Evolutionary conservation across 805 yeast species (phyloP).

Genomic region (Starmerella apicola): DNA sequence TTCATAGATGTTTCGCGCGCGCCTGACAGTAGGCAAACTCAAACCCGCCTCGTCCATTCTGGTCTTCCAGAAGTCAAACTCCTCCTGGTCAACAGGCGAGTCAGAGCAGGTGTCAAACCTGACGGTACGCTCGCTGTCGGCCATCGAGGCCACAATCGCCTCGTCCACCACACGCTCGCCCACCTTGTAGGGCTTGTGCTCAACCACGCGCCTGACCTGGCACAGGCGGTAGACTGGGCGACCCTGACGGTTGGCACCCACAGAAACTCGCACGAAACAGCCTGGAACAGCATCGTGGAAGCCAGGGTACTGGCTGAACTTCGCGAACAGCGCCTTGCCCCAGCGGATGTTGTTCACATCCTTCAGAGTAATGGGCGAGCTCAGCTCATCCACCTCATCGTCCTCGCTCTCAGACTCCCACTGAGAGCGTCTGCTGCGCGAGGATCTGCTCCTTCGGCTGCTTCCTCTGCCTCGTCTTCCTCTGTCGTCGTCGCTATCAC

Average conservation of each 20-base stretch:
- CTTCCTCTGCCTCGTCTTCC: conserved; percentile 4
- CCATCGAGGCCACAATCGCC: conserved; percentile 69
- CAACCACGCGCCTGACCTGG: conserved; percentile 53
- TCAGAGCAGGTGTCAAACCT: conserved; percentile 76
- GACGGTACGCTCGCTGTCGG: conserved; percentile 57
- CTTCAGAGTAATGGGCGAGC: conserved; percentile 34
- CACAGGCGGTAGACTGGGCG: conserved; percentile 70
- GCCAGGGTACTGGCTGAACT: conserved; percentile 70
- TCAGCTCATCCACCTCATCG: conserved; percentile 20
- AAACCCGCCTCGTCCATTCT: conserved; percentile 48
- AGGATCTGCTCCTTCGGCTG: conserved; percentile 22
- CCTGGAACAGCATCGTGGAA: conserved; percentile 60
- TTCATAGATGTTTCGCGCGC: conserved; percentile 49
- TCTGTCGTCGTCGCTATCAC: conserved; percentile 31
- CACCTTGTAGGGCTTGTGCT: conserved; percentile 37
- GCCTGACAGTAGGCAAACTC: conserved; percentile 49
- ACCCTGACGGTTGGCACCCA: conserved; percentile 58
- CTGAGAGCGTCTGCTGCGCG: conserved; percentile 35
- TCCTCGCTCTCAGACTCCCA: conserved; percentile 37
- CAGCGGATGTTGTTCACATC: conserved; percentile 66
- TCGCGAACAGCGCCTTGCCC: conserved; percentile 64
- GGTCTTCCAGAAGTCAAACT: conserved; percentile 55
- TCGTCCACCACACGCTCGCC: conserved; percentile 40
- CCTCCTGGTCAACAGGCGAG: conserved; percentile 54
- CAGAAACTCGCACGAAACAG: conserved; percentile 70